phyloP scores from a whole-genome alignment of 352 stramenopile genomes.

The Pythium rhizo-oryzae region DNA sequence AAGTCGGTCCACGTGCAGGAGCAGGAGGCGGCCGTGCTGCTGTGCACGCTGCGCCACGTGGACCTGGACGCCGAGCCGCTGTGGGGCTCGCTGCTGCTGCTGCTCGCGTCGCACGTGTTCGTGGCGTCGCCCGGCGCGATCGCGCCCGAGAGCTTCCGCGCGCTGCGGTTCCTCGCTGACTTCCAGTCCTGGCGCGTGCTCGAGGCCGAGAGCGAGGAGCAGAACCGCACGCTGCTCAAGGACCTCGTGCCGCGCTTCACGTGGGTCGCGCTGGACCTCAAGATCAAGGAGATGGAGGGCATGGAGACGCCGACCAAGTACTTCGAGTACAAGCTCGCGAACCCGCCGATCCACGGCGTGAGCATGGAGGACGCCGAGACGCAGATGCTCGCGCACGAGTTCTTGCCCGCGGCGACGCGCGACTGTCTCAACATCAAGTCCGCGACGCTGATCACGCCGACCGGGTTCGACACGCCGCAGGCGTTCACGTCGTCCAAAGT shows the following conservation, averaged over 20 bases:
- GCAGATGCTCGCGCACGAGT: conserved; percentile 48
- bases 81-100: conserved; percentile 65
- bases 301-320: conserved; percentile 62
- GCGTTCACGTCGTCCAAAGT: conserved; percentile 64
- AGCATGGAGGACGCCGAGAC: conserved; percentile 43
- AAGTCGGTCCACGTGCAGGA: conserved; percentile 44
- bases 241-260: conserved; percentile 60
- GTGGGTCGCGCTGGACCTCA: conserved; percentile 74
- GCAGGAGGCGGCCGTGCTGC: conserved; percentile 53
- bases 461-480: conserved; percentile 33
- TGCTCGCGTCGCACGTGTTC: conserved; percentile 64
- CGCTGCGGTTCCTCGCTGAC: conserved; percentile 49
- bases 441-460: conserved; percentile 40
- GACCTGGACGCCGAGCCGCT: conserved; percentile 53
- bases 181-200: conserved; percentile 56
- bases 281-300: conserved; percentile 80
- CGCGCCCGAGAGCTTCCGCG: conserved; percentile 40
- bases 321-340: conserved; percentile 66
- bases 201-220: conserved; percentile 15
- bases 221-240: conserved; percentile 51
- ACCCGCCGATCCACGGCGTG: conserved; percentile 34
- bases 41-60: conserved; percentile 55
- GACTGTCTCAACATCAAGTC: conserved; percentile 72
- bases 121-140: conserved; percentile 45
- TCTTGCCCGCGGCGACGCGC: conserved; percentile 35